Percentiles rank a stretch among this genome's conserved stretches.
Evolutionary conservation across 2,329 filamentous ascomycete species (phyloP).

Genomic region (Aspergillus ruber): DNA sequence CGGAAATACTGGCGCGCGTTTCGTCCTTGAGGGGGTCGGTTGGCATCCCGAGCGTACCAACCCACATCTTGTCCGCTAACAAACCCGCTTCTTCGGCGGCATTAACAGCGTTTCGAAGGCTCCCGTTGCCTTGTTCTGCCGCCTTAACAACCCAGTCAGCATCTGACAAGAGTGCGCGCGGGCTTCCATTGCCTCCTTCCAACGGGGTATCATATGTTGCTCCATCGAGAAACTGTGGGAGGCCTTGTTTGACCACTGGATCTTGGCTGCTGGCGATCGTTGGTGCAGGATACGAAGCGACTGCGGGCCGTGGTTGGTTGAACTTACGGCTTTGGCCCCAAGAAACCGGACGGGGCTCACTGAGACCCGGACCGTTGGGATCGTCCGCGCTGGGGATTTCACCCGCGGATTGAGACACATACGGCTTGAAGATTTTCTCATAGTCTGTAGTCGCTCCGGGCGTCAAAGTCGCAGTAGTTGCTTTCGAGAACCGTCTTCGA

Average conservation of each 20-base stretch:
- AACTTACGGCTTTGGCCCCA: conserved; percentile 63
- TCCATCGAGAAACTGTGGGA: conserved; percentile 12
- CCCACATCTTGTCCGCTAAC: conserved; percentile 70
- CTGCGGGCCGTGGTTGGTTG: conserved; percentile 73
- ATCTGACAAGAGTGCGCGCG: conserved; percentile 56
- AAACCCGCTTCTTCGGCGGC: conserved; percentile 66
- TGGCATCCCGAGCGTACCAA: conserved; percentile 88
- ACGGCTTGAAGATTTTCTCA: conserved; percentile 34
- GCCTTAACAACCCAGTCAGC: conserved; percentile 75
- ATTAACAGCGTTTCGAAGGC: conserved; percentile 76
- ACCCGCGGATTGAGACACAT: conserved; percentile 19
- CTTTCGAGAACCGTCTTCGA: conserved; percentile 12
- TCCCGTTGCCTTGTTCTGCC: conserved; percentile 86
- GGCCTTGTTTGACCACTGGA: conserved; percentile 16
- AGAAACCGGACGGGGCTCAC: conserved; percentile 66
- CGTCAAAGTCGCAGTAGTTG: conserved; percentile 22
- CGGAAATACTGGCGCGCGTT: conserved; percentile 74
- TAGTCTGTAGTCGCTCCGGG: conserved; percentile 35
- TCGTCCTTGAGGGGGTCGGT: conserved; percentile 73
- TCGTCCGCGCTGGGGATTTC: conserved; percentile 24
- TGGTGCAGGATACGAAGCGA: conserved; percentile 64
- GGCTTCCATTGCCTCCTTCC: conserved; percentile 50
- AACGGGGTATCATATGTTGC: conserved; percentile 5
- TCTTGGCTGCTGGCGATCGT: conserved; percentile 56
- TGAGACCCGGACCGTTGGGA: conserved; percentile 32